These are phyloP conservation scores for Cladosporium sp. DNA, from an alignment of 2,329 filamentous ascomycete species.

Conservation along the genomic window DNA sequence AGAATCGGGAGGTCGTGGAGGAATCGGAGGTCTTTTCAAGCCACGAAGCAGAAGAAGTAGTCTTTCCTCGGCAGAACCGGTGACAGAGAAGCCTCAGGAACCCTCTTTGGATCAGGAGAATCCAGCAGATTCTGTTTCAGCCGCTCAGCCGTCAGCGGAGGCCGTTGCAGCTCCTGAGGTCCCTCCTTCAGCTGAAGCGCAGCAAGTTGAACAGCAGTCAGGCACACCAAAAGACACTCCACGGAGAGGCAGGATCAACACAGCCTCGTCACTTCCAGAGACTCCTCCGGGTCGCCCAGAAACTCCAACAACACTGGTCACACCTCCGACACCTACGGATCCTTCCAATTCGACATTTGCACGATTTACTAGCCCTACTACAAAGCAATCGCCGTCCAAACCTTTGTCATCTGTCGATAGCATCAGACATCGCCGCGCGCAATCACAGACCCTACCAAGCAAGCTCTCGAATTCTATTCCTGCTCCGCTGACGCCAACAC, in stretches of 20 bases:
- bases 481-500: constrained; percentile 73
- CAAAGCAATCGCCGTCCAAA: constrained; percentile 9
- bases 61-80: constrained; percentile 28
- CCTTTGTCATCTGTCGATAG: constrained; percentile 35
- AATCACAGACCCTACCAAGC: constrained; percentile 61
- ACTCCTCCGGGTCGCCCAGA: constrained; percentile 44
- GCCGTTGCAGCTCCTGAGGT: constrained; percentile 13
- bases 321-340: constrained; percentile 64
- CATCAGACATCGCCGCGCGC: constrained; percentile 36
- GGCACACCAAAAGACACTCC: constrained; percentile 14
- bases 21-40: constrained; percentile 48
- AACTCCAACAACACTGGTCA: constrained; percentile 61
- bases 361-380: constrained; percentile 12
- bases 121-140: constrained; percentile 16
- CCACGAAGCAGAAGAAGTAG: constrained; percentile 41
- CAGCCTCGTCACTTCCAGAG: constrained; percentile 38
- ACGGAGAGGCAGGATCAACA: constrained; percentile 37
- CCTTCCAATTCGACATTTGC: constrained; percentile 28
- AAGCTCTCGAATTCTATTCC: constrained; percentile 79
- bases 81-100: not conserved
- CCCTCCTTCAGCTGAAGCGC: not conserved
- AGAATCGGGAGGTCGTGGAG: constrained; percentile 38
- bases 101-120: not conserved
- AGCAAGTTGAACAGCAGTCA: constrained; percentile 2
- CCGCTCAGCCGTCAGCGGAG: constrained; percentile 9